Percentiles rank a stretch among this genome's conserved stretches.
Conservation (phyloP, 352 stramenopile genomes). For the Phytophthora cactorum region DNA sequence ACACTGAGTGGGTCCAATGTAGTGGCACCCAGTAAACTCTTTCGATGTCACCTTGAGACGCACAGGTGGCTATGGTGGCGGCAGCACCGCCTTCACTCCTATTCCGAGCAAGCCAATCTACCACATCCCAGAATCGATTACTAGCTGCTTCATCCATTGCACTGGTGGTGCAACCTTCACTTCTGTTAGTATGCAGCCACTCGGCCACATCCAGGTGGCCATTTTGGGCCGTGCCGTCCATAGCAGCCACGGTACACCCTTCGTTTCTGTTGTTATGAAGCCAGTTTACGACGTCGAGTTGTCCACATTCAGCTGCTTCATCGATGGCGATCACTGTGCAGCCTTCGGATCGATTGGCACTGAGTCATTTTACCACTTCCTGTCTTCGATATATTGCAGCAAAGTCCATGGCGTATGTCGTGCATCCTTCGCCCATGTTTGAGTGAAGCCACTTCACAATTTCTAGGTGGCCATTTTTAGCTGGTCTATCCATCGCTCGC, state of each 20-base stretch:
- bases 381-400: background rate
- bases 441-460: slow-evolving; percentile 11
- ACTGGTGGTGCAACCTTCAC: slow-evolving; percentile 9
- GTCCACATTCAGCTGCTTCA: slow-evolving; percentile 3
- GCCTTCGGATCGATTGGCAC: background rate
- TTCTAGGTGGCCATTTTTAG: slow-evolving; percentile 2
- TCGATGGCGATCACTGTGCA: background rate
- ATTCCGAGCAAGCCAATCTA: slow-evolving; percentile 15
- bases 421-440: background rate
- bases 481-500: too few species aligned
- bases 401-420: background rate
- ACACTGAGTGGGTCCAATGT: background rate
- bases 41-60: background rate
- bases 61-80: background rate
- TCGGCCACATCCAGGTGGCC: slow-evolving; percentile 11
- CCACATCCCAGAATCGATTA: slow-evolving; percentile 6
- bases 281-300: slow-evolving; percentile 23
- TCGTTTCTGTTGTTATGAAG: slow-evolving; percentile 12
- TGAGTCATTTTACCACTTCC: background rate
- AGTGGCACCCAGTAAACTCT: background rate
- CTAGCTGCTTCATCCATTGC: slow-evolving; percentile 16
- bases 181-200: slow-evolving; percentile 3
- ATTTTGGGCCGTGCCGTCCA: slow-evolving; percentile 3
- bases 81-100: background rate
- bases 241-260: slow-evolving; percentile 9